Evolutionary conservation across 139 green algal genomes (phyloP), one percentile per base, ranked within the genome.

Genomic region (Coelastrella sp.): DNA sequence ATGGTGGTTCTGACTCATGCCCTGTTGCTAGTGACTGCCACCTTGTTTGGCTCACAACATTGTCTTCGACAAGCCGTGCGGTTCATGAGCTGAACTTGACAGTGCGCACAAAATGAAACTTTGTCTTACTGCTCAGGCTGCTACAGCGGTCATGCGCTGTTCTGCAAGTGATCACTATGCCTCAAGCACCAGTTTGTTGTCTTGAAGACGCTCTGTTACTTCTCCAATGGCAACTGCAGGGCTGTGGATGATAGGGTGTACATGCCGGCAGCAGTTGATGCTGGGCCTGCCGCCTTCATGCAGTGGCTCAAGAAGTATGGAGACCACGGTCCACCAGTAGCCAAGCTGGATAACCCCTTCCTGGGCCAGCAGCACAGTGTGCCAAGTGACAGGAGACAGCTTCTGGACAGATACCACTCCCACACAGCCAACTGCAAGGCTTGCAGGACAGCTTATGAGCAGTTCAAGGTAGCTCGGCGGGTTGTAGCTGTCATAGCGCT

Each of bases 351-450:
- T 25, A 57, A 70, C 22, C 82, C 82, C 49, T 87, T 74, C 27
- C 57, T 87, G 82, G 59, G 59, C 59, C 78, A 35, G 78, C 78
- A 68, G 27, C 4, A 19, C 63, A 78, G 65, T 24, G 7, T 49
- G 80, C 59, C 59, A 14, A 60, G 8, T 14, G 25, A 68, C 82
- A 87, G 82, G 61, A 61, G 24, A 8, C 63, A 79, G 63, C 61
- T 87, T 63, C 63, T 87, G 15, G 82, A 87, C 25, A 65, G 82
- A 9, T 87, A 65, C 19, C 7, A 61, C 27, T n/a, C 20, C 9
- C 82, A 87, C 82, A 87, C 82, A 49, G 14, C 24, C 12, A 24
- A 87, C 7, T 87, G 82, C 82, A 87, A 78, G 24, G 15, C 82
- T 9, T 87, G 82, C 17, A 65, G 25, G 63, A 78, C 63, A 25